Conservation (phyloP, 352 stramenopile genomes). For the Phytophthora quininea region DNA sequence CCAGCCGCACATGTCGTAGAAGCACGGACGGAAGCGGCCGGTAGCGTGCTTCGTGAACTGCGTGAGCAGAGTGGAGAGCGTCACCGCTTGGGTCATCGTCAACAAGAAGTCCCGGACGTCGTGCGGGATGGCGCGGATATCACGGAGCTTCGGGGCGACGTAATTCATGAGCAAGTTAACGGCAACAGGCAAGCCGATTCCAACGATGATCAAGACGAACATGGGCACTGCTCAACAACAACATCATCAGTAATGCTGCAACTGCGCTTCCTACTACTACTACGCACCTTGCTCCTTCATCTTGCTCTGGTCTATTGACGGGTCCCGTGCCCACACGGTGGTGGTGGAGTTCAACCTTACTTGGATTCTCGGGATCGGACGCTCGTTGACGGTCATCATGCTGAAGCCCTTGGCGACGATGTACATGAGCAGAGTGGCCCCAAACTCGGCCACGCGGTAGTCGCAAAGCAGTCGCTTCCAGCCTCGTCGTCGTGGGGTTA, state of each 20-base stretch:
- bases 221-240: constrained; percentile 44
- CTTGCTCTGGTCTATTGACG: constrained; percentile 45
- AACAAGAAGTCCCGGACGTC: constrained; percentile 75
- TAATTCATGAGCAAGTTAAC: constrained; percentile 61
- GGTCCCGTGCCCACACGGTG: constrained; percentile 50
- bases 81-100: constrained; percentile 45
- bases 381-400: constrained; percentile 32
- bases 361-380: constrained; percentile 46
- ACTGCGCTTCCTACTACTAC: not conserved
- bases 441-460: constrained; percentile 39
- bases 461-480: constrained; percentile 25
- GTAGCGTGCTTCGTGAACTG: constrained; percentile 66
- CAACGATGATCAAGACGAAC: constrained; percentile 37
- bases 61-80: constrained; percentile 50
- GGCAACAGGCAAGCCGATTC: constrained; percentile 39
- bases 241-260: not conserved
- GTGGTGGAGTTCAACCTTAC: constrained; percentile 42
- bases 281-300: constrained; percentile 42
- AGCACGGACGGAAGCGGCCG: constrained; percentile 68
- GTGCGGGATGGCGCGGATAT: constrained; percentile 48
- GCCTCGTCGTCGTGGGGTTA: constrained; percentile 2
- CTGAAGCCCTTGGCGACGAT: constrained; percentile 32
- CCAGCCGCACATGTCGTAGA: constrained; percentile 79
- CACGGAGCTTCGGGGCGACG: constrained; percentile 48
- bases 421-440: constrained; percentile 30